A percentile compares a stretch with the other conserved stretches of the same genome.
phyloP scores from a whole-genome alignment of 139 green algal species.

The Chlorella sorokiniana region DNA sequence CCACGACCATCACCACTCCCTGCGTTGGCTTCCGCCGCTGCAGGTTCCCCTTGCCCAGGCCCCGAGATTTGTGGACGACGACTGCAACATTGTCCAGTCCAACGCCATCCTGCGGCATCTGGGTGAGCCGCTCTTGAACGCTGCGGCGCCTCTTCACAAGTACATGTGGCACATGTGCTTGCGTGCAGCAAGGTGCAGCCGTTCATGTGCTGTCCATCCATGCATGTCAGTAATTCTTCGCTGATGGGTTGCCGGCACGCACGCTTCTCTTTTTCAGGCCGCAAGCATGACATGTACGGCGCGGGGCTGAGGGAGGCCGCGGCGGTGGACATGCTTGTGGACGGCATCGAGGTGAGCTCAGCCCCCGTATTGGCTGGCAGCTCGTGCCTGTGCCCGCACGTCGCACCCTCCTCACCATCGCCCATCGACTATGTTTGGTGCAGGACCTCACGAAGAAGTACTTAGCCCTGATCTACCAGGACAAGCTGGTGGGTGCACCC shows the following conservation, averaged over 20 bases:
- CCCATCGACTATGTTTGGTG: neutral
- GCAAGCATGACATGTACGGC: conserved; percentile 55
- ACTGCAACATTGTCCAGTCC: conserved; percentile 50
- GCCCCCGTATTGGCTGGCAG: too few relatives aligned
- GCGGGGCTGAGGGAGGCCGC: conserved; percentile 37
- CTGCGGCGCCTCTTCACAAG: too few relatives aligned
- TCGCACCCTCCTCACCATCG: neutral
- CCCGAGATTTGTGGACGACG: conserved; percentile 49
- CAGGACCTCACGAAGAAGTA: neutral
- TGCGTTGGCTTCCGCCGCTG: neutral
- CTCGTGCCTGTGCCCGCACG: neutral
- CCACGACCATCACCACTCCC: too few relatives aligned
- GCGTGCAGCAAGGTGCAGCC: neutral
- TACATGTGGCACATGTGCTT: too few relatives aligned
- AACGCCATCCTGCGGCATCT: conserved; percentile 60
- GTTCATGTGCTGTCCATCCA: neutral
- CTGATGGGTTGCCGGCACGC: too few relatives aligned
- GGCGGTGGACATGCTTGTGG: conserved; percentile 51
- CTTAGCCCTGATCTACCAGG: conserved; percentile 10
- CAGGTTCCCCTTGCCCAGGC: neutral
- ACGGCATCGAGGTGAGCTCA: conserved; percentile 28
- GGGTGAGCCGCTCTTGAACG: neutral
- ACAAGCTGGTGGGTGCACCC: conserved; percentile 20
- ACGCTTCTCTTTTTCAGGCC: too few relatives aligned
- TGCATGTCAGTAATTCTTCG: too few relatives aligned